Evolutionary conservation across 805 yeast genomes (phyloP), one percentile per base, ranked within the genome.

Genomic region (Metschnikowia lachancei): DNA sequence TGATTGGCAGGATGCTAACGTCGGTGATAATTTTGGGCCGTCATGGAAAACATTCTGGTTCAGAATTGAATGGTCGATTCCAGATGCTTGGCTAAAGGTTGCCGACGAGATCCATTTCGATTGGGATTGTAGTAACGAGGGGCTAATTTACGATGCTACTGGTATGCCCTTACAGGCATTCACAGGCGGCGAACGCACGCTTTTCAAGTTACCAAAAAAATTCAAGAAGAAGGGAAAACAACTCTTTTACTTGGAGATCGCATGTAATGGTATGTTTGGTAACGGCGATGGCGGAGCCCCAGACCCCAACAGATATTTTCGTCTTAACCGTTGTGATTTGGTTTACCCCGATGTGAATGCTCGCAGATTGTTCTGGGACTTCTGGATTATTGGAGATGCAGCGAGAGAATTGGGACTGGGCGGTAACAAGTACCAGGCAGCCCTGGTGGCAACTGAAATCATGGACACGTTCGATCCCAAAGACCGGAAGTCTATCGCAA

Each of bases 21-120:
- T 81, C 53, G 95, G 94, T 18, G 83, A 87, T 55, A 67, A 74
- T 8, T 89, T 87, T 63, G 97, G 98, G 0, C 99, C 99, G 3
- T 85, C 95, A 12, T 92, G 99, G 99, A 84, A 92, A 48, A 86
- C 98, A 1, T 95, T 89, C 53, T 92, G 99, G 99, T 89, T 94
- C 66, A 78, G 81, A 55, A 68, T 92, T 17, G 66, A 74, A 12
- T 66, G 87, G 47, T 69, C 71, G n/a, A 70, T 92, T 4, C 96
- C 96, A 0, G 54, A 70, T 13, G 62, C 72, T 2, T 83, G 87
- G 87, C 39, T 72, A 16, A 54, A 67, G 9, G 61, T 71, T 18
- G 51, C 60, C 3, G 81, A 78, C 32, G 75, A 72, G 47, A 75
- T 88, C 33, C 69, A 84, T 44, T 78, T 87, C 48, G 83, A 88